Conservation (phyloP, 352 stramenopile species). For the Pythium grandisporangium region DNA sequence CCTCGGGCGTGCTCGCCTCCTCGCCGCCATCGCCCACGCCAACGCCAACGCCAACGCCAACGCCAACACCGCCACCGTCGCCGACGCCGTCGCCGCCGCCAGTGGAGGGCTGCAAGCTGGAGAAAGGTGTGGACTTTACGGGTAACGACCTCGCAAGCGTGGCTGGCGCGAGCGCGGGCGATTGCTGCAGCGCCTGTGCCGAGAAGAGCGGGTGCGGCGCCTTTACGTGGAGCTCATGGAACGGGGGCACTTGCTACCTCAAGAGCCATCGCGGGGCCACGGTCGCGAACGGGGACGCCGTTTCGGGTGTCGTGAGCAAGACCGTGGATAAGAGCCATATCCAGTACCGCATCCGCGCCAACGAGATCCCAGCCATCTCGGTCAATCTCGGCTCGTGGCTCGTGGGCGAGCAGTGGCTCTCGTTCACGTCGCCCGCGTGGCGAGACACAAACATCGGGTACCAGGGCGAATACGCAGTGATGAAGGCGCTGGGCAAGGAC, state of each 20-base stretch:
- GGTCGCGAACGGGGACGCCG: neutral
- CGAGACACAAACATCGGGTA: conserved; percentile 26
- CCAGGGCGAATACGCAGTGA: conserved; percentile 7
- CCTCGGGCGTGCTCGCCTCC: conserved; percentile 6
- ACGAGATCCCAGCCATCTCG: conserved; percentile 12
- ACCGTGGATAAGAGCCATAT: conserved; percentile 7
- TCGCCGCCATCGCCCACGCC: too few species aligned
- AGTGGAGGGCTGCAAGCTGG: neutral
- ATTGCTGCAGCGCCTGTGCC: conserved; percentile 7
- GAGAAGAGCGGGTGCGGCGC: conserved; percentile 5
- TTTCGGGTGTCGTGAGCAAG: conserved; percentile 6
- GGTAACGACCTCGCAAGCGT: conserved; percentile 6
- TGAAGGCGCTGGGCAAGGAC: conserved; percentile 3
- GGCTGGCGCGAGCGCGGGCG: neutral
- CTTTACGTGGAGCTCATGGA: conserved; percentile 8
- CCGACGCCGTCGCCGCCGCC: too few species aligned
- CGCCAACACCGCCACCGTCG: too few species aligned
- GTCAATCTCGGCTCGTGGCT: conserved; percentile 49
- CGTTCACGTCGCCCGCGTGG: conserved; percentile 40
- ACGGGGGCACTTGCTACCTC: conserved; percentile 13
- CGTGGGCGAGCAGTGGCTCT: conserved; percentile 31
- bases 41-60: too few species aligned
- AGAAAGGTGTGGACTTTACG: conserved; percentile 6
- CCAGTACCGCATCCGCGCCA: conserved; percentile 13
- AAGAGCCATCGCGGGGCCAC: conserved; percentile 4